A percentile compares a stretch with the other conserved stretches of the same genome.
These are phyloP conservation scores for Pneumocystis wakefieldiae DNA, from an alignment of 1,139 yeast species.

Conservation along the genomic window DNA sequence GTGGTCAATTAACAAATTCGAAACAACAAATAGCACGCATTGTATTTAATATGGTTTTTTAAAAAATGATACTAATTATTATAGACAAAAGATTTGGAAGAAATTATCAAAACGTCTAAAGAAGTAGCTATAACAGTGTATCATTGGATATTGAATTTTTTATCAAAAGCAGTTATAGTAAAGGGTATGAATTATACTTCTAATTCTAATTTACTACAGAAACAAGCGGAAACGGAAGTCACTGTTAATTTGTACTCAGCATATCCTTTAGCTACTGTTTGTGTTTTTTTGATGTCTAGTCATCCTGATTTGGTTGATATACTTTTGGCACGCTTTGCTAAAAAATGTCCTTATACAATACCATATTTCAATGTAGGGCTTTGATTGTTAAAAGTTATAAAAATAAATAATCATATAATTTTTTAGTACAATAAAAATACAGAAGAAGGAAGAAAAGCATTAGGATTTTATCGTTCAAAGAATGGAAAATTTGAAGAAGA, in stretches of 20 bases:
- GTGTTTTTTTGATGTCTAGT: conserved; percentile 38
- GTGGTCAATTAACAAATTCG: conserved; percentile 81
- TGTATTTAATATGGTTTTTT: conserved; percentile 7
- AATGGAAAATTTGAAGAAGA: conserved; percentile 26
- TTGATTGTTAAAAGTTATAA: conserved; percentile 5
- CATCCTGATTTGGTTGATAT: conserved; percentile 56
- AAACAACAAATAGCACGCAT: conserved; percentile 41
- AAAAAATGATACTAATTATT: background rate
- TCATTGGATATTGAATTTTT: conserved; percentile 62
- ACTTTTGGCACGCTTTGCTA: conserved; percentile 66
- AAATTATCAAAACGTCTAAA: conserved; percentile 35
- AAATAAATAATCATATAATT: conserved; percentile 37
- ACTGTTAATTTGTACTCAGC: conserved; percentile 68
- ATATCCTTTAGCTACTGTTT: conserved; percentile 57
- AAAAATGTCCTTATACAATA: conserved; percentile 77
- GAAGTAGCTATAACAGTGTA: conserved; percentile 35
- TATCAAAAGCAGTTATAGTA: conserved; percentile 61
- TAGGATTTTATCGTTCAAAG: conserved; percentile 70
- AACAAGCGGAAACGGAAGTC: conserved; percentile 89
- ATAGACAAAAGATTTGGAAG: conserved; percentile 33
- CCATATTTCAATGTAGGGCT: conserved; percentile 29
- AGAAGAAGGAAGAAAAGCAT: conserved; percentile 61
- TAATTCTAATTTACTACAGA: conserved; percentile 15
- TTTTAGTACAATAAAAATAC: conserved; percentile 38
- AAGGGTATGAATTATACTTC: too few species aligned